Conservation (phyloP, 805 yeast species). For the Wickerhamiella nectarea region DNA sequence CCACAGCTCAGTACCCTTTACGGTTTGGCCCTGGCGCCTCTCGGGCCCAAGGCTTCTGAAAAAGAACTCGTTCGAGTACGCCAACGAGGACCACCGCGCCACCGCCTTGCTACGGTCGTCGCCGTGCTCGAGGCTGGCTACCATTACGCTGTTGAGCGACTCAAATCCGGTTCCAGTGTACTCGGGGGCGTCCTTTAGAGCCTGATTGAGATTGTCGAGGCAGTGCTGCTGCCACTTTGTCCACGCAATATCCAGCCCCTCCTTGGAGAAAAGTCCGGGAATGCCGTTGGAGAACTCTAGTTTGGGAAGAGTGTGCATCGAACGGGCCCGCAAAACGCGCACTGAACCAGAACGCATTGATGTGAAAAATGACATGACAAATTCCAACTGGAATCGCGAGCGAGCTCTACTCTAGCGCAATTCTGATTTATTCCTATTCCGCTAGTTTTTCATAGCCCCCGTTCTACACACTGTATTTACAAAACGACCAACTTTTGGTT, state of each 20-base stretch:
- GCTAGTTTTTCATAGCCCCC: too few species aligned
- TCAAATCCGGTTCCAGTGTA: conserved; percentile 9
- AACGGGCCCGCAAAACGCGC: background rate
- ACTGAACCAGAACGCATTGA: background rate
- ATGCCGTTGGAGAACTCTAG: conserved; percentile 37
- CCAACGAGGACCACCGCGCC: conserved; percentile 69
- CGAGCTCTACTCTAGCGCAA: too few species aligned
- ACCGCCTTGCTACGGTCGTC: conserved; percentile 30
- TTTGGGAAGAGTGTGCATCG: conserved; percentile 22
- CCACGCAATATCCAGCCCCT: conserved; percentile 71
- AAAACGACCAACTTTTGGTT: too few species aligned
- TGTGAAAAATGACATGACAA: background rate
- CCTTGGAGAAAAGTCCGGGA: conserved; percentile 46
- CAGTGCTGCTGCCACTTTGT: conserved; percentile 54
- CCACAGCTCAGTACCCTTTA: background rate
- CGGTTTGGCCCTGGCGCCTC: conserved; percentile 1
- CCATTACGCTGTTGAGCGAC: background rate
- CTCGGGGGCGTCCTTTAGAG: conserved; percentile 9
- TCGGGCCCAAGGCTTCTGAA: conserved; percentile 26
- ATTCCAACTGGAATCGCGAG: background rate
- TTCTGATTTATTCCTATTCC: too few species aligned
- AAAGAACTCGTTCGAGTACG: conserved; percentile 77
- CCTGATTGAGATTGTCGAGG: conserved; percentile 22
- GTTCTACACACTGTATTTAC: too few species aligned
- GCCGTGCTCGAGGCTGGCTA: conserved; percentile 9